Evolutionary conservation across 75 land plant species (phyloP).

Genomic region (Sequoiadendron giganteum): DNA sequence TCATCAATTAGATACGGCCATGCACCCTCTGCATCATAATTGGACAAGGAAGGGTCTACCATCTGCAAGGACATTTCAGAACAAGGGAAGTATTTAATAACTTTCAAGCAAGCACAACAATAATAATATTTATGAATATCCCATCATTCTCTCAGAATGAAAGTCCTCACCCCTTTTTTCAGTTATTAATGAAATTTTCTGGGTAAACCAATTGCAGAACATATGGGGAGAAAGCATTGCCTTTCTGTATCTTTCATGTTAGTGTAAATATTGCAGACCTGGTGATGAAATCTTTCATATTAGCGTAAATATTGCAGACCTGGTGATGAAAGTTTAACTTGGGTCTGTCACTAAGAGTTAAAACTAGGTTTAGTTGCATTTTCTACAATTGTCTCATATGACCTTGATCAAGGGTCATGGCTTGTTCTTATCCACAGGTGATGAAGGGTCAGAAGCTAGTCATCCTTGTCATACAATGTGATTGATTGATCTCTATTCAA

Average conservation of each 20-base stretch:
- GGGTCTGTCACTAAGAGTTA: too few relatives aligned
- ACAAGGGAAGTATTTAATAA: neutral
- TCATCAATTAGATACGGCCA: slow-evolving; percentile 98
- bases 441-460: too few relatives aligned
- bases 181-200: neutral
- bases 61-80: slow-evolving; percentile 42
- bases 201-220: neutral
- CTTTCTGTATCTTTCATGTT: neutral
- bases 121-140: neutral
- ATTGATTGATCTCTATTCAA: too few relatives aligned
- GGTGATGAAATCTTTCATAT: neutral
- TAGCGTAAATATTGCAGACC: too few relatives aligned
- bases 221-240: neutral
- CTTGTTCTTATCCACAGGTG: too few relatives aligned
- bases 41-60: slow-evolving; percentile 71
- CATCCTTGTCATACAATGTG: too few relatives aligned
- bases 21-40: slow-evolving; percentile 94
- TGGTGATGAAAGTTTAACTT: too few relatives aligned
- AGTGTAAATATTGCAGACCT: too few relatives aligned
- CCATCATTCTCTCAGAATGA: neutral
- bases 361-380: too few relatives aligned
- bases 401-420: too few relatives aligned
- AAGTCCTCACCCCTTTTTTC: neutral
- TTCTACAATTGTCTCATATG: too few relatives aligned
- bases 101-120: neutral